A percentile compares a stretch with the other conserved stretches of the same genome.
phyloP scores from a whole-genome alignment of 1,284 basidiomycete species.

The Leccinum solheimii region DNA sequence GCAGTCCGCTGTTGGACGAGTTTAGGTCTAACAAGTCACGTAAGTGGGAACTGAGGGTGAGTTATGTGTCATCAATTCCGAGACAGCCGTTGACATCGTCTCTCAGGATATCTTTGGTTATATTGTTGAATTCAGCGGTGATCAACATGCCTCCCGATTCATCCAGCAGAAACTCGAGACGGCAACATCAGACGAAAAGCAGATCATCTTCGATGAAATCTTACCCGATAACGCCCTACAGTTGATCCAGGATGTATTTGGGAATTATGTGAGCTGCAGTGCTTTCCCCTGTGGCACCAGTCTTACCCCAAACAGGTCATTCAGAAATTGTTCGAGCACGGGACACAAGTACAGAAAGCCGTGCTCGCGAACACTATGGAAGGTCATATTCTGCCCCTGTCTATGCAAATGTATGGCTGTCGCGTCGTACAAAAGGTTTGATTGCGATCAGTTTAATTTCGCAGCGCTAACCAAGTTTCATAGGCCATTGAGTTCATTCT shows the following conservation, averaged over 20 bases:
- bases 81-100: constrained; percentile 8
- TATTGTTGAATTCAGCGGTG: constrained; percentile 90
- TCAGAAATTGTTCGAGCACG: constrained; percentile 94
- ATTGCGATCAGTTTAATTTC: constrained; percentile 2
- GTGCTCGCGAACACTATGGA: constrained; percentile 77
- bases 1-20: constrained; percentile 79
- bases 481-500: constrained; percentile 81
- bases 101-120: constrained; percentile 81
- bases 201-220: constrained; percentile 89
- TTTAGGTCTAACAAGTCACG: constrained; percentile 80
- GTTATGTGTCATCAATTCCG: constrained; percentile 17
- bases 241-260: constrained; percentile 93
- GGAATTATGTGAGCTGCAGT: constrained; percentile 78
- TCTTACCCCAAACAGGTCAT: constrained; percentile 62
- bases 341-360: constrained; percentile 75
- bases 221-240: constrained; percentile 74
- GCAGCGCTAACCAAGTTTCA: constrained; percentile 9
- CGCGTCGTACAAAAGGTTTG: constrained; percentile 84
- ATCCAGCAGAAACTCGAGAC: constrained; percentile 85
- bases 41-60: constrained; percentile 80
- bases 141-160: constrained; percentile 92
- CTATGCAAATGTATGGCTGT: constrained; percentile 96
- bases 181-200: constrained; percentile 76
- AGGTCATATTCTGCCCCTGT: constrained; percentile 75
- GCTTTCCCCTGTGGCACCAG: background rate